phyloP scores from a whole-genome alignment of 106 monocot species.

The Agapanthus africanus region DNA sequence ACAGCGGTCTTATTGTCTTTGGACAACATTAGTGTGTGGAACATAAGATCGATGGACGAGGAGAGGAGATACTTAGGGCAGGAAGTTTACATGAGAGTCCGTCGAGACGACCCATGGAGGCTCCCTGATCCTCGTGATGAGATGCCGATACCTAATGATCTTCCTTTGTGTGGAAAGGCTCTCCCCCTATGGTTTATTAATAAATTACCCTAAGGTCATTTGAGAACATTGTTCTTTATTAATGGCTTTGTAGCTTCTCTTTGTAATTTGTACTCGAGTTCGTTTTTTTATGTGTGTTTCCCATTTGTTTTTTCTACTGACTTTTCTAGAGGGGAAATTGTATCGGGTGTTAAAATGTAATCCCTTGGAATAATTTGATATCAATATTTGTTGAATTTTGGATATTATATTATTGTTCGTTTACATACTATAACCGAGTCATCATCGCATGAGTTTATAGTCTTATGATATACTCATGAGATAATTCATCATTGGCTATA shows the following conservation, averaged over 20 bases:
- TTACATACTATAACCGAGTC: neutral
- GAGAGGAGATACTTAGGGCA: conserved; percentile 12
- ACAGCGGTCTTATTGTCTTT: neutral
- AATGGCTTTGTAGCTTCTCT: neutral
- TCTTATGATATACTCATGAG: too few relatives aligned
- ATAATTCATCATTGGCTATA: too few relatives aligned
- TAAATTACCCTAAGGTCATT: neutral
- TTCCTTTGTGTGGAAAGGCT: conserved; percentile 29
- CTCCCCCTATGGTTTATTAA: conserved; percentile 10
- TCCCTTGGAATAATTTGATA: neutral
- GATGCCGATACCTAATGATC: conserved; percentile 16
- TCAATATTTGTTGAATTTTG: neutral
- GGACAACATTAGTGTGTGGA: conserved; percentile 13
- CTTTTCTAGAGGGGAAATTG: neutral
- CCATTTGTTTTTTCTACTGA: neutral
- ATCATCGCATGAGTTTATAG: neutral
- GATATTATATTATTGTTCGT: neutral
- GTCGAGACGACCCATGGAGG: conserved; percentile 5
- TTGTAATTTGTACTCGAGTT: neutral
- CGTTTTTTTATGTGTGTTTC: neutral
- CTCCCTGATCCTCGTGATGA: conserved; percentile 19
- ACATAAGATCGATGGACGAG: neutral
- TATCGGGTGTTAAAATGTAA: neutral
- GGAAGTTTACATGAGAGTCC: conserved; percentile 12
- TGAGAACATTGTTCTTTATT: neutral